Evolutionary conservation across 2,329 filamentous ascomycete genomes (phyloP).

Genomic region (Pyrenophora tritici-repentis): DNA sequence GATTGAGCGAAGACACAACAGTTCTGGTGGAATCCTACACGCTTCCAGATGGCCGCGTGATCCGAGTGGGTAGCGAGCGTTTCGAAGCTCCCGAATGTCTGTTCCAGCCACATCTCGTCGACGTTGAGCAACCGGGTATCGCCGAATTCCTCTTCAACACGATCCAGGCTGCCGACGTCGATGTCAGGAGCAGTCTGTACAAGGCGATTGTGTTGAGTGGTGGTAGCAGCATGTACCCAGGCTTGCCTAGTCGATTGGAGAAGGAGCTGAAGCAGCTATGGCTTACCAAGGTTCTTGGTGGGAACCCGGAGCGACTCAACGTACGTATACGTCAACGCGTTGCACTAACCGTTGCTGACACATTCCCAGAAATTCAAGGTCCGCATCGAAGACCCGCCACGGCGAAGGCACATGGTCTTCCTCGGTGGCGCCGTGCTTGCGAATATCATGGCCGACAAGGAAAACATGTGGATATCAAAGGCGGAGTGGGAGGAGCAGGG

Average conservation of each 20-base stretch:
- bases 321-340: conserved; percentile 48
- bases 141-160: conserved; percentile 99
- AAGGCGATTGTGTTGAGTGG: conserved; percentile 97
- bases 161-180: conserved; percentile 93
- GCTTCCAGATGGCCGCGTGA: conserved; percentile 91
- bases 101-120: conserved; percentile 97
- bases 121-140: conserved; percentile 95
- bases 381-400: conserved; percentile 94
- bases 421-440: conserved; percentile 93
- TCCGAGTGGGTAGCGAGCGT: conserved; percentile 92
- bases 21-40: conserved; percentile 98
- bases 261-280: conserved; percentile 99
- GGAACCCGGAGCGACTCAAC: conserved; percentile 88
- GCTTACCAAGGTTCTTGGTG: conserved; percentile 87
- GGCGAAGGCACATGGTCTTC: conserved; percentile 99
- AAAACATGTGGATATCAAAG: conserved; percentile 98
- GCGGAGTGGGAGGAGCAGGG: conserved; percentile 97
- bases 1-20: conserved; percentile 94
- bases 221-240: conserved; percentile 98
- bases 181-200: conserved; percentile 90
- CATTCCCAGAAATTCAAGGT: conserved; percentile 89
- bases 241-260: conserved; percentile 89
- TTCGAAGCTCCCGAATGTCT: conserved; percentile 98
- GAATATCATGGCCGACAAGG: conserved; percentile 99
- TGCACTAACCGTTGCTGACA: conserved; percentile 24